Percentiles rank a stretch among this genome's conserved stretches.
These are phyloP conservation scores for Bolboschoenoplectus hybrid DNA, from an alignment of 202 grass and related monocot genomes.

Conservation along the genomic window DNA sequence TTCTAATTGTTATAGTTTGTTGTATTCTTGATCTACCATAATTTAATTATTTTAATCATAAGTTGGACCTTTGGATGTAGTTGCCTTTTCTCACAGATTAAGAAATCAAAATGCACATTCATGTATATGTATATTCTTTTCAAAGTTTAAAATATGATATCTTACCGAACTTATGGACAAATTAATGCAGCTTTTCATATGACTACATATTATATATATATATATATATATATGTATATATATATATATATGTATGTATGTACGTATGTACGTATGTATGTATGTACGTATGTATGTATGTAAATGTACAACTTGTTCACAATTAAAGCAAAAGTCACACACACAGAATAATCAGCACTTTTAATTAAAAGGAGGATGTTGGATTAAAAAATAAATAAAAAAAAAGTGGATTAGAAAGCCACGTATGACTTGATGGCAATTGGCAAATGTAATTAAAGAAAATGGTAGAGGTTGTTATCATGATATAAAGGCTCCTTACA, in stretches of 20 bases:
- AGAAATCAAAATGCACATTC: neutral
- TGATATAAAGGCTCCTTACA: slow-evolving; percentile 1
- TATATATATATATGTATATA: neutral
- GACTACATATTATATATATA: neutral
- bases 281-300: too few relatives aligned
- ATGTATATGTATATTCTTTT: neutral
- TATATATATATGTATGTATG: too few relatives aligned
- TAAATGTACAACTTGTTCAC: neutral
- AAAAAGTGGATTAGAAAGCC: slow-evolving; percentile 12
- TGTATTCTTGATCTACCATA: too few relatives aligned
- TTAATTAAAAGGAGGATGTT: neutral
- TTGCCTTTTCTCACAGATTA: neutral
- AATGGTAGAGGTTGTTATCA: neutral
- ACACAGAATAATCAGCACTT: neutral
- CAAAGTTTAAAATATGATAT: slow-evolving; percentile 21
- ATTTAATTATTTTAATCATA: neutral
- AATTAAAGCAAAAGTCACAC: neutral
- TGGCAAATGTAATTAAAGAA: slow-evolving; percentile 36
- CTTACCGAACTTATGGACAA: slow-evolving; percentile 1
- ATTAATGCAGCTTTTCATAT: slow-evolving; percentile 21
- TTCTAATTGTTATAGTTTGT: too few relatives aligned
- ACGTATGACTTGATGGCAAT: slow-evolving; percentile 30
- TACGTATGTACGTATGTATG: too few relatives aligned
- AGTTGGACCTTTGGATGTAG: neutral
- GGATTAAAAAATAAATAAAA: neutral